These are phyloP conservation scores for Sclerotinia trifoliorum DNA, from an alignment of 2,329 filamentous ascomycete species.

Conservation along the genomic window DNA sequence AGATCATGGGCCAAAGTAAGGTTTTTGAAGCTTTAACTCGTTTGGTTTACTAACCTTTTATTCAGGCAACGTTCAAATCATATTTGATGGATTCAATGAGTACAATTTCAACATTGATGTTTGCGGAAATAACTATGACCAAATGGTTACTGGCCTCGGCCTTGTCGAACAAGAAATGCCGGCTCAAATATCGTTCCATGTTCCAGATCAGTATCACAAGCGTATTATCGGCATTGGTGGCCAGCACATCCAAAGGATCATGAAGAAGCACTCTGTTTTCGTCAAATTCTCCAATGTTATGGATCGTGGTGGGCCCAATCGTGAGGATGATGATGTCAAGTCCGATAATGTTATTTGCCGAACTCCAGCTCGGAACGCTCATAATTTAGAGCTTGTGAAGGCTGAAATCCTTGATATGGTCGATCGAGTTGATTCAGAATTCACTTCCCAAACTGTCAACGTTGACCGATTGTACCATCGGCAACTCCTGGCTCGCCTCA, in stretches of 20 bases:
- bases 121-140: conserved; percentile 86
- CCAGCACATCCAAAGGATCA: conserved; percentile 98
- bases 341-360: conserved; percentile 99
- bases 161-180: conserved; percentile 99
- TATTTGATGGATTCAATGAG: conserved; percentile 98
- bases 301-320: conserved; percentile 87
- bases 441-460: conserved; percentile 88
- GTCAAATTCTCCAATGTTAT: conserved; percentile 99
- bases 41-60: background rate
- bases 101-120: conserved; percentile 99
- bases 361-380: conserved; percentile 92
- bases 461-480: conserved; percentile 95
- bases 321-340: conserved; percentile 97
- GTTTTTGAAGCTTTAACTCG: background rate
- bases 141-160: conserved; percentile 86
- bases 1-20: conserved; percentile 95
- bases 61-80: conserved; percentile 82
- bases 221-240: conserved; percentile 98
- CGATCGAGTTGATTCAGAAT: conserved; percentile 82
- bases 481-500: conserved; percentile 82
- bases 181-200: conserved; percentile 97
- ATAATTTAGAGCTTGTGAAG: conserved; percentile 95
- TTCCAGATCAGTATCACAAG: conserved; percentile 98
- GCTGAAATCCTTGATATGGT: conserved; percentile 99
- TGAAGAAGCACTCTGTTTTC: conserved; percentile 99